Conservation (phyloP, 306 rosid species). For the Vigna radiata region DNA sequence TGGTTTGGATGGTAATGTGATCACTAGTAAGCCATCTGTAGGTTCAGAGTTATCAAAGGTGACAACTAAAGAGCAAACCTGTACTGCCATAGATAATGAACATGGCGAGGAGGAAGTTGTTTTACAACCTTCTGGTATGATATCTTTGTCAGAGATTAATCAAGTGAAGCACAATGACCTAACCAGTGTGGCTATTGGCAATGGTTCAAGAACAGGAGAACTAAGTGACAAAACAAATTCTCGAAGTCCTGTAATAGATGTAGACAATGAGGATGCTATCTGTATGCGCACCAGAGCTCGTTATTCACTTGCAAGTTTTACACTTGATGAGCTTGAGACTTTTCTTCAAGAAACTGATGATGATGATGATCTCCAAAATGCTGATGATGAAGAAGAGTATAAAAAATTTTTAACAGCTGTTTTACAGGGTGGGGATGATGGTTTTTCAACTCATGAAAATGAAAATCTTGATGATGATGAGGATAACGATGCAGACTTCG, state of each 20-base stretch:
- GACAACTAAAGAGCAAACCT: slow-evolving; percentile 36
- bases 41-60: slow-evolving; percentile 45
- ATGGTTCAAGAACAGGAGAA: slow-evolving; percentile 50
- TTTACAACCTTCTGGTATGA: slow-evolving; percentile 52
- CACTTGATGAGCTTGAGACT: slow-evolving; percentile 92
- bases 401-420: slow-evolving; percentile 89
- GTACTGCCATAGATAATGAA: slow-evolving; percentile 51
- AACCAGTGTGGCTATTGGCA: slow-evolving; percentile 40
- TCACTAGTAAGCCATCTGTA: slow-evolving; percentile 46
- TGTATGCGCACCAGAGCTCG: slow-evolving; percentile 96
- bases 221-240: slow-evolving; percentile 45
- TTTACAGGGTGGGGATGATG: slow-evolving; percentile 72
- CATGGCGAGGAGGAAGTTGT: slow-evolving; percentile 70
- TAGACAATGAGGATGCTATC: slow-evolving; percentile 78
- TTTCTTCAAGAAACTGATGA: slow-evolving; percentile 98
- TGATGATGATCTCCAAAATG: slow-evolving; percentile 91
- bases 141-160: slow-evolving; percentile 50
- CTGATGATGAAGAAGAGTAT: slow-evolving; percentile 91
- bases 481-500: slow-evolving; percentile 95
- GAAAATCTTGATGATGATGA: slow-evolving; percentile 84
- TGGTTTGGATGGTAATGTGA: slow-evolving; percentile 67
- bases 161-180: slow-evolving; percentile 52
- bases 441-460: slow-evolving; percentile 61
- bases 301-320: slow-evolving; percentile 86
- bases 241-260: slow-evolving; percentile 49